These are phyloP conservation scores for Olyra latifolia DNA, from an alignment of 176 grass and related monocot species.

Conservation along the genomic window DNA sequence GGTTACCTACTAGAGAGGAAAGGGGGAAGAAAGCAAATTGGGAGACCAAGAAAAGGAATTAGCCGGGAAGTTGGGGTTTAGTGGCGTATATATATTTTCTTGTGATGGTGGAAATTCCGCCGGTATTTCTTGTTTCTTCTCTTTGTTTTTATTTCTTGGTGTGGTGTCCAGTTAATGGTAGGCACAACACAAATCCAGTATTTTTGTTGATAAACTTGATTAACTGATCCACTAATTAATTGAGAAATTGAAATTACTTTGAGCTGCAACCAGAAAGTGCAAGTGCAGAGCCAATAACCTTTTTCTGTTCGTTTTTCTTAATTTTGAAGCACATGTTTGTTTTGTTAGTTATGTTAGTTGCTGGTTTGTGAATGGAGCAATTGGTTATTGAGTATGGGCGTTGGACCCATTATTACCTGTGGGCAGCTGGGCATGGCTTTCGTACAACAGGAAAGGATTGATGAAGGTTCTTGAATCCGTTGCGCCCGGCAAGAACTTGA, in stretches of 20 bases:
- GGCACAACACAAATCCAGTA: not conserved
- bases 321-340: slow-evolving; percentile 13
- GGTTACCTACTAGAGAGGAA: slow-evolving; percentile 40
- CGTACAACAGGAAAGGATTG: not conserved
- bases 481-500: not conserved
- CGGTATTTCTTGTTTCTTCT: not conserved
- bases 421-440: not conserved
- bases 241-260: not conserved
- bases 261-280: not conserved
- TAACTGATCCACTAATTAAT: not conserved
- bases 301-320: slow-evolving; percentile 4
- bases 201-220: not conserved
- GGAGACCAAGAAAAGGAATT: slow-evolving; percentile 38
- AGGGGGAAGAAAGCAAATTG: slow-evolving; percentile 35
- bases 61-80: slow-evolving; percentile 9
- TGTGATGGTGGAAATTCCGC: not conserved
- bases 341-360: slow-evolving; percentile 27
- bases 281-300: not conserved
- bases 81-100: slow-evolving; percentile 42
- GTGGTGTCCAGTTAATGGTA: not conserved
- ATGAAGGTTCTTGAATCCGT: slow-evolving; percentile 15
- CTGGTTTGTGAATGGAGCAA: not conserved
- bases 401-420: slow-evolving; percentile 6
- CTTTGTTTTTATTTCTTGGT: slow-evolving; percentile 16
- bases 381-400: not conserved